Conservation (phyloP, 345 rosid genomes). For the Geranium brycei region DNA sequence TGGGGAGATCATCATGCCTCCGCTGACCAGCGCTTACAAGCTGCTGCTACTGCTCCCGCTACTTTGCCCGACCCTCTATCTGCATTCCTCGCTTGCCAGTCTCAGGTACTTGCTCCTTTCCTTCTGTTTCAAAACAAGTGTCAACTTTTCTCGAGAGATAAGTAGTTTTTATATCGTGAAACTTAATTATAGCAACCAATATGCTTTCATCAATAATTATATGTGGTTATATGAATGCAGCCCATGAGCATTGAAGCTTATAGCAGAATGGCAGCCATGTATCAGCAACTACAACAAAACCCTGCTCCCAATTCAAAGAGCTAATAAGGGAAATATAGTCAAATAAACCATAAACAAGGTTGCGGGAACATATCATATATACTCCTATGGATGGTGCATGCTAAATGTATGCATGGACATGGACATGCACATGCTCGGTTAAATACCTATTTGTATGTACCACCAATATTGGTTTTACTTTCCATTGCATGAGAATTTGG, state of each 20-base stretch:
- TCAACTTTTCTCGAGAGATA: too few relatives aligned
- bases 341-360: too few relatives aligned
- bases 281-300: constrained; percentile 40
- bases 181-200: too few relatives aligned
- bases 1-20: constrained; percentile 47
- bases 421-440: too few relatives aligned
- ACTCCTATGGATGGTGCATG: too few relatives aligned
- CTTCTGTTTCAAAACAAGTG: too few relatives aligned
- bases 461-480: too few relatives aligned
- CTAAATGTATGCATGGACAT: too few relatives aligned
- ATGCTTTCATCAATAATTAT: background rate
- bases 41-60: constrained; percentile 22
- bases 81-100: constrained; percentile 56
- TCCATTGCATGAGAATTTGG: too few relatives aligned
- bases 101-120: constrained; percentile 32
- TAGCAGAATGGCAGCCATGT: constrained; percentile 68
- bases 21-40: constrained; percentile 26
- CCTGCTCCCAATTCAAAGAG: constrained; percentile 28
- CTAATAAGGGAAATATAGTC: background rate
- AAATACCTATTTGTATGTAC: too few relatives aligned
- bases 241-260: constrained; percentile 73
- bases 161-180: too few relatives aligned
- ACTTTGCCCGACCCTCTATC: constrained; percentile 47
- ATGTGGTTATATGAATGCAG: constrained; percentile 21
- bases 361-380: too few relatives aligned